Base-by-base conservation (phyloP, 805 yeast species). In the Yueomyces sp. region DNA sequence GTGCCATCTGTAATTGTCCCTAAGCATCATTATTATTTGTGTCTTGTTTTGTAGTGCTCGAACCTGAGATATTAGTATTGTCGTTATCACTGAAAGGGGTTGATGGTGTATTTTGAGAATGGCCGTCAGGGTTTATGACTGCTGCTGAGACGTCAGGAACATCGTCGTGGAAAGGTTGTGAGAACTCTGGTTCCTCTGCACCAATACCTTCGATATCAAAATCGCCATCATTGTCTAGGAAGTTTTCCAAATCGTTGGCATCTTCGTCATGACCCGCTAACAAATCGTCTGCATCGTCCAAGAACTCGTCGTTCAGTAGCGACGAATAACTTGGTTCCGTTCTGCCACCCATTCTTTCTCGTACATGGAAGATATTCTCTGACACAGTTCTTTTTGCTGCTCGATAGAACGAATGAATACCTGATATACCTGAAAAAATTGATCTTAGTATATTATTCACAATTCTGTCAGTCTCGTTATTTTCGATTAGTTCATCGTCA, bases 401-500 rank as follows among this genome's bases (percentile, higher is more conserved):
- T 5, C 26, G 12, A 34, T 34, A 34, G n/a, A 6, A 5, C 5
- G 37, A 34, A n/a, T n/a, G 5, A 5, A 34, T 9, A 5, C 5
- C 26, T 39, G 55, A 55, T 26, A 46, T 45, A 4, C 48, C 52
- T 2, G 63, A 51, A 28, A 52, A 51, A 1, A 57, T 29, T n/a
- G 74, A 71, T 49, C 63, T 69, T 3, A 81, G 81, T 27, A 79
- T 67, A 28, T 57, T 53, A 50, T 81, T 83, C 26, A 79, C 81
- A 7, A 73, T 69, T 34, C 65, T 67, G 51, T 81, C 87, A 5
- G 76, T 69, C 5, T 58, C 51, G 50, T 79, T 81, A 48, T 83
- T 76, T 55, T 81, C 88, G 40, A 81, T 73, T 3, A 47, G 72
- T 42, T 76, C 82, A 31, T 79, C 86, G 34, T 79, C 86, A 41